Evolutionary conservation across 2,329 filamentous ascomycete species (phyloP), one percentile per base, ranked within the genome.

Genomic region (Botrytis fragariae): DNA sequence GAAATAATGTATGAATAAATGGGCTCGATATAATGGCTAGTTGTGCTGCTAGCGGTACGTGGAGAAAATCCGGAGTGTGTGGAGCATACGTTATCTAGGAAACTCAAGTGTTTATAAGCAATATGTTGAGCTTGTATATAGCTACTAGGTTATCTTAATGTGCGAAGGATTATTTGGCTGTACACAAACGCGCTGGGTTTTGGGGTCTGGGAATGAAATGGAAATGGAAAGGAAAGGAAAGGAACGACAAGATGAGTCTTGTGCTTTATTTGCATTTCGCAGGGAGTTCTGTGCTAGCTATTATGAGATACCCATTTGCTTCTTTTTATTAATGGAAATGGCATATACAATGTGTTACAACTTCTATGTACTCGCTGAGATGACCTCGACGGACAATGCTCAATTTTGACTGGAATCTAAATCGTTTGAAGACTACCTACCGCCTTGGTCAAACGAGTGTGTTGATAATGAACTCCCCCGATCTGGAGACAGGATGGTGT

Each of bases 221-320:
- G 5, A 18, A 16, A 22, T 29, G 7, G 29, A 20, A 22, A 9
- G 9, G 25, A 20, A 25, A 29, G 18, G 45, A 48, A 48, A 48
- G 45, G 29, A 45, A 12, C 37, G 18, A 45, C n/a, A 8, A 71
- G 16, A 44, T 32, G 57, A n/a, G 54, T 39, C 22, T 29, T 48
- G 14, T 51, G 35, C 29, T 72, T 69, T 69, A 14, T 68, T 72
- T 60, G n/a, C 42, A 48, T 45, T 37, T 69, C 22, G 51, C 54
- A 25, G 18, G 71, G 71, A 69, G 71, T 72, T 72, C 45, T 59
- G 39, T n/a, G 51, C 22, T 72, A 45, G 61, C 51, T 68, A 60
- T 60, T 67, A 61, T 48, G 44, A 70, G 63, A 72, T 75, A 74
- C 69, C 74, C 63, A 71, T 74, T 75, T 72, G 73, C 73, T 71